phyloP scores from a whole-genome alignment of 2,329 filamentous ascomycete genomes.

The Hypoxylon sp. region DNA sequence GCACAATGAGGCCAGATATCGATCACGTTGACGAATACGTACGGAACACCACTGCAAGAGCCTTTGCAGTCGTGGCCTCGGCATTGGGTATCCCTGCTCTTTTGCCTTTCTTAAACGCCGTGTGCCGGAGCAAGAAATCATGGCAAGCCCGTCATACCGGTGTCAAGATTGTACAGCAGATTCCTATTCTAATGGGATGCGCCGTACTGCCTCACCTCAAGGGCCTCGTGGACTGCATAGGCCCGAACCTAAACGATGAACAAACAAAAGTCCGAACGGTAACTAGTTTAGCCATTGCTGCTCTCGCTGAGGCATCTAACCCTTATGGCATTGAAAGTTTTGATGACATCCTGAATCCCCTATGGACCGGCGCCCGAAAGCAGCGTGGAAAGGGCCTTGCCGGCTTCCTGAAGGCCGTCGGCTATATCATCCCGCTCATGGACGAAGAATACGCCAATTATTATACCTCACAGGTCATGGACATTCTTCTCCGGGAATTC shows the following conservation, averaged over 20 bases:
- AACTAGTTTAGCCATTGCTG: slow-evolving; percentile 93
- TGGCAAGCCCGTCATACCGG: slow-evolving; percentile 98
- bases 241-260: slow-evolving; percentile 94
- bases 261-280: slow-evolving; percentile 98
- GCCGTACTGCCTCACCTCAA: slow-evolving; percentile 95
- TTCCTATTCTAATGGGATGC: slow-evolving; percentile 98
- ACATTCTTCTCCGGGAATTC: slow-evolving; percentile 95
- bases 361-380: slow-evolving; percentile 96
- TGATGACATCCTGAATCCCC: slow-evolving; percentile 94
- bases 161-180: slow-evolving; percentile 99
- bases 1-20: slow-evolving; percentile 98
- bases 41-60: slow-evolving; percentile 94
- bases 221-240: slow-evolving; percentile 95
- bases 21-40: slow-evolving; percentile 99
- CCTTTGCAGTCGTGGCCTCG: slow-evolving; percentile 96
- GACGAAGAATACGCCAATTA: slow-evolving; percentile 99
- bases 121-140: slow-evolving; percentile 98
- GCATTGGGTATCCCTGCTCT: slow-evolving; percentile 95
- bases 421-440: slow-evolving; percentile 98
- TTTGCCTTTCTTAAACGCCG: slow-evolving; percentile 92
- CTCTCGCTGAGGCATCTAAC: slow-evolving; percentile 94
- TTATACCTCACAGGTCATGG: slow-evolving; percentile 99
- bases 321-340: slow-evolving; percentile 99
- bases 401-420: slow-evolving; percentile 96
- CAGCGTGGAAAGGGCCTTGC: slow-evolving; percentile 96